Evolutionary conservation across 2,329 filamentous ascomycete genomes (phyloP), one percentile per base, ranked within the genome.

Genomic region (Didymella lethalis): DNA sequence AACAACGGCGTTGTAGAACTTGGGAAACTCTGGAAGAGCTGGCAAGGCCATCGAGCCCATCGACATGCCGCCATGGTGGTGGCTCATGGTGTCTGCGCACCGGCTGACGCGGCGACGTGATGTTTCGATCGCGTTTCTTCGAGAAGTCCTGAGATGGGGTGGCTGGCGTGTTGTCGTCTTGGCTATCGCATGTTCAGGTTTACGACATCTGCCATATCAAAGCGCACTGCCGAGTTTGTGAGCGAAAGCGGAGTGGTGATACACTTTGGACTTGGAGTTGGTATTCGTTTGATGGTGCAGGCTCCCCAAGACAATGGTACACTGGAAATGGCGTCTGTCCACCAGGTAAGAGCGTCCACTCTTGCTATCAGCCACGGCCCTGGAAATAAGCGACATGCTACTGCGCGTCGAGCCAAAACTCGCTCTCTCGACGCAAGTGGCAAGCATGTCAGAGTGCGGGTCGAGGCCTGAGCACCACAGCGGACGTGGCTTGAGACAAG

Each of bases 1-100:
- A 4, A 85, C 78, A 2, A 83, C 79, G 0, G 78, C 80, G 80
- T 83, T 85, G 70, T 85, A 86, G 66, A 82, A 81, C 48, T 80
- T 77, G 63, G 84, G 83, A 52, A 85, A 75, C 28, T 79, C 75
- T 54, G 78, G 78, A 34, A 82, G 77, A 34, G 74, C 74, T 7
- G 82, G 82, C 29, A 82, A 70, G 66, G 76, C 72, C 80, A 80
- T 81, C 49, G 66, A 71, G 56, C 56, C 56, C 56, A 59, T 59
- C 46, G 56, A 54, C 56, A 59, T 59, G n/a, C 52, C 49, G 31
- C 48, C 45, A 59, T 64, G 55, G 32, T 56, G 55, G 54, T 68
- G 68, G 57, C 62, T 67, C 71, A 74, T 75, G 46, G 12, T 69
- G 64, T 56, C 45, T 36, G 59, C 43, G 28, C 45, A 48, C 29